phyloP scores from a whole-genome alignment of 306 rosid genomes.

The Biancaea sappan region DNA sequence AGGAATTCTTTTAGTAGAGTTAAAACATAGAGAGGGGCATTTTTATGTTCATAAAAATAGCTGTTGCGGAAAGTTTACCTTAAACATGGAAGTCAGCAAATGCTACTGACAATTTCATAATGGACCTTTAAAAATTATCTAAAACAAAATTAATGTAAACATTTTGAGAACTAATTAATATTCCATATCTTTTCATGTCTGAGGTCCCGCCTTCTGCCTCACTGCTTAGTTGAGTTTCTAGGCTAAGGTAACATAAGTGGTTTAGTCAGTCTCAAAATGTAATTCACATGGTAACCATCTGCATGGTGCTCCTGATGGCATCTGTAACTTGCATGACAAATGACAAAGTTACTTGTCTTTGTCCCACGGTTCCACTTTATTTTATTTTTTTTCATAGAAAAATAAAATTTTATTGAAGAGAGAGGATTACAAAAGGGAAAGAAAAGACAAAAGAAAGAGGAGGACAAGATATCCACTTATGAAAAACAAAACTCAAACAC shows the following conservation, averaged over 20 bases:
- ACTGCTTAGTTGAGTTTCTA: no score
- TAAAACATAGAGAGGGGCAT: not conserved
- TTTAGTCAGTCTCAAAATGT: not conserved
- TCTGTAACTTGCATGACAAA: not conserved
- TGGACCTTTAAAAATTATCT: not conserved
- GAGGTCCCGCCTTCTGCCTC: no score
- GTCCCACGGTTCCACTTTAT: not conserved
- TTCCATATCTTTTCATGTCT: not conserved
- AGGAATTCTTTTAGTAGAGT: not conserved
- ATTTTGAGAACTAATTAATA: not conserved
- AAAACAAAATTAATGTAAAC: conserved; percentile 5
- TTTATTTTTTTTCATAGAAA: no score
- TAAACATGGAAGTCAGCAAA: not conserved
- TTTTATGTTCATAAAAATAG: not conserved
- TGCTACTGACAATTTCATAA: not conserved
- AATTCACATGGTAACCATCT: not conserved
- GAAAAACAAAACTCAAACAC: no score
- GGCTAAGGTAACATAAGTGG: not conserved
- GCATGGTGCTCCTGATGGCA: not conserved
- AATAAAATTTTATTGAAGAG: no score
- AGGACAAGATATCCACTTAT: no score
- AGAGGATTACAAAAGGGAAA: no score
- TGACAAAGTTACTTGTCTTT: not conserved
- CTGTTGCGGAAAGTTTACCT: no score
- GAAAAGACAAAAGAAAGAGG: no score